Percentiles rank a stretch among this genome's conserved stretches.
Evolutionary conservation across 2,329 filamentous ascomycete species (phyloP).

Genomic region (Alternaria triticina): DNA sequence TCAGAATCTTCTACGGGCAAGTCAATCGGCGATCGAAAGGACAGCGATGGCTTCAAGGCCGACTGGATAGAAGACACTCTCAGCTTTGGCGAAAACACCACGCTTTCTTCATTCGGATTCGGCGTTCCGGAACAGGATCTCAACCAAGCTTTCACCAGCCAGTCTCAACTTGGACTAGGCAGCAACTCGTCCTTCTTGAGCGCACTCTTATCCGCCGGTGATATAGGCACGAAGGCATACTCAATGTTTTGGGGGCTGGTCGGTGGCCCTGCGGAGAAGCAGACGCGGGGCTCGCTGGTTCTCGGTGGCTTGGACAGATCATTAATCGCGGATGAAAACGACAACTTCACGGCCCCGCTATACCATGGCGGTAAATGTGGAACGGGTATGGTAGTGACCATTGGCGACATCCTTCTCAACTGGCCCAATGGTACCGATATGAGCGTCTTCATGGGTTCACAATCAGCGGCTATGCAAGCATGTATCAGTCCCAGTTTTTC

Average conservation of each 20-base stretch:
- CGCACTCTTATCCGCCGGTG: slow-evolving; percentile 25
- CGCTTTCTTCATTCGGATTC: slow-evolving; percentile 16
- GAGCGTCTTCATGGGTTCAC: slow-evolving; percentile 32
- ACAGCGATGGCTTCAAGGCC: slow-evolving; percentile 16
- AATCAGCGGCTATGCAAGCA: slow-evolving; percentile 22
- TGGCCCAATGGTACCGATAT: slow-evolving; percentile 42
- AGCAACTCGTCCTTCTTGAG: slow-evolving; percentile 41
- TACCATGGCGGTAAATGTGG: slow-evolving; percentile 19
- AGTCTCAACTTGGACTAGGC: slow-evolving; percentile 36
- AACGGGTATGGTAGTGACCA: slow-evolving; percentile 37
- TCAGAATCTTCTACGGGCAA: slow-evolving; percentile 11
- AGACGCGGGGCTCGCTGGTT: slow-evolving; percentile 33
- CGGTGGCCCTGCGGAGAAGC: slow-evolving; percentile 20
- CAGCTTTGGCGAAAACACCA: slow-evolving; percentile 10
- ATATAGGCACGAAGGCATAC: slow-evolving; percentile 39
- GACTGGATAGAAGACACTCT: slow-evolving; percentile 17
- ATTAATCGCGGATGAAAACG: slow-evolving; percentile 15
- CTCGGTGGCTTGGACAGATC: slow-evolving; percentile 34
- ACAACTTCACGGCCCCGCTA: slow-evolving; percentile 24
- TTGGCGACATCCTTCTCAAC: slow-evolving; percentile 42
- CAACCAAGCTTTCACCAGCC: slow-evolving; percentile 15
- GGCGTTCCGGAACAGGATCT: slow-evolving; percentile 18
- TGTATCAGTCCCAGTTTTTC: slow-evolving; percentile 22
- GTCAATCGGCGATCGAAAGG: slow-evolving; percentile 4
- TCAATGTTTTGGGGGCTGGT: slow-evolving; percentile 43